Base-by-base conservation (phyloP, 129 eudicot species). In the Artemisia tridentata region DNA sequence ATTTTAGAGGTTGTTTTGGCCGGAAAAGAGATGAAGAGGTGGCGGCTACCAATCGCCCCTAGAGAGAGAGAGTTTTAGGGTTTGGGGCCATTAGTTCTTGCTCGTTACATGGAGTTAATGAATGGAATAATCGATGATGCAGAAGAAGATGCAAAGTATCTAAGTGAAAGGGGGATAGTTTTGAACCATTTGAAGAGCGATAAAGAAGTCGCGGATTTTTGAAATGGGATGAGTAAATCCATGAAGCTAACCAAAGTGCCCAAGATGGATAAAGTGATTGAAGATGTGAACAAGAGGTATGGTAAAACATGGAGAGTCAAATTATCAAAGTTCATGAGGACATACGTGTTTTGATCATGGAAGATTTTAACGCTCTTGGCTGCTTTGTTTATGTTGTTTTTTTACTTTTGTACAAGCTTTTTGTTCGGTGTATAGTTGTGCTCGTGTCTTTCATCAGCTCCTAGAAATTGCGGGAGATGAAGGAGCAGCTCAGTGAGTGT, bases 61-160 rank as follows among this genome's bases (percentile, higher is more conserved):
- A n/a, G n/a, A n/a, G n/a, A n/a, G n/a, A n/a, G n/a, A n/a, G n/a
- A n/a, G n/a, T n/a, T n/a, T n/a, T n/a, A n/a, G n/a, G n/a, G n/a
- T n/a, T n/a, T n/a, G n/a, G 87, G 91, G 6, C 87, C 88, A 3
- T 59, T 88, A 69, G 75, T 81, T 11, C 63, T 88, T 14, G 76
- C 86, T 3, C 91, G 91, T 7, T 88, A 83, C 77, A 86, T 82
- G 0, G 96, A 88, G 76, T 57, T 88, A 43, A 85, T 88, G 87
- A 83, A 83, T 52, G 96, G 91, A 63, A 85, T 88, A 7, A 79
- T 88, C 49, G 96, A 88, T 48, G 96, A 88, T 48, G 80, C 96
- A 0, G 88, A 75, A n/a, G 87, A 73, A 58, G 96, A 88, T 23
- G 91, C 76, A 0, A 74, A 27, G 82, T 13, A 70, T 27, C 72